phyloP scores from a whole-genome alignment of 257 asterid genomes.

The Solanum dulcamara region DNA sequence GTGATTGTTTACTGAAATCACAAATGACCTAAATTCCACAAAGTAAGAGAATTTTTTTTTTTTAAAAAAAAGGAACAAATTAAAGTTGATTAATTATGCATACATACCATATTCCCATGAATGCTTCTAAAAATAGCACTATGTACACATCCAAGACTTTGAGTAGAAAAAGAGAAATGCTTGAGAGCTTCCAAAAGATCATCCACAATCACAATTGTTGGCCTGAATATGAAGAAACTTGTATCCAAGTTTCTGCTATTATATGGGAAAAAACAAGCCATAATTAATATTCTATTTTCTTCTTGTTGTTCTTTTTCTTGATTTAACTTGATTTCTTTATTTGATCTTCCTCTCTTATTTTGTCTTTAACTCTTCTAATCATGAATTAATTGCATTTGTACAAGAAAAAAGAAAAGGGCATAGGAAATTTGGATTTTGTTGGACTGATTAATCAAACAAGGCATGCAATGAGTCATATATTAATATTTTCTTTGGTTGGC shows the following conservation, averaged over 20 bases:
- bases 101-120: slow-evolving; percentile 57
- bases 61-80: too few species aligned
- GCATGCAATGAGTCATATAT: background rate
- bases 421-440: background rate
- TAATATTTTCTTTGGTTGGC: background rate
- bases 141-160: slow-evolving; percentile 52
- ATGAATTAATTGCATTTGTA: background rate
- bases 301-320: background rate
- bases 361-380: background rate
- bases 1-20: too few species aligned
- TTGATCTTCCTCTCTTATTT: background rate
- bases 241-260: slow-evolving; percentile 40
- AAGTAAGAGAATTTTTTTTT: too few species aligned
- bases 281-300: background rate
- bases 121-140: slow-evolving; percentile 52
- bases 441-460: background rate
- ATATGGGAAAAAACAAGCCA: slow-evolving; percentile 70
- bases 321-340: background rate
- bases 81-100: too few species aligned
- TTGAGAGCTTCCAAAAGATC: slow-evolving; percentile 33
- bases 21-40: too few species aligned
- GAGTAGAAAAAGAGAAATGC: slow-evolving; percentile 30
- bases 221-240: slow-evolving; percentile 40
- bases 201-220: slow-evolving; percentile 37
- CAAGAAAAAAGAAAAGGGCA: background rate